Conservation (phyloP, 1,284 basidiomycete species). For the Papiliotrema nemorosa region DNA sequence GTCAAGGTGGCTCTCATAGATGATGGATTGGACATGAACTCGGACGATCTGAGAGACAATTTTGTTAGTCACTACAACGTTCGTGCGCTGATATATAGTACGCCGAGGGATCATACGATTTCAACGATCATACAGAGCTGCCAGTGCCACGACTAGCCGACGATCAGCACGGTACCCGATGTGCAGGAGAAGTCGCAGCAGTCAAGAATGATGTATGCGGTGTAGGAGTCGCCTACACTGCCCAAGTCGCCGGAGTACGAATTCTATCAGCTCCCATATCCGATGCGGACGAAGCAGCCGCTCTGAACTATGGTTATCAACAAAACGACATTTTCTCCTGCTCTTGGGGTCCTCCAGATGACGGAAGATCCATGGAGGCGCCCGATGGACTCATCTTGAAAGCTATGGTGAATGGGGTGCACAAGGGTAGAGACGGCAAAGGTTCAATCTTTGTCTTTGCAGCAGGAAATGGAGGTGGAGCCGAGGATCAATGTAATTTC, state of each 20-base stretch:
- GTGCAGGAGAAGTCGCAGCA: constrained; percentile 97
- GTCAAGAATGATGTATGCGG: constrained; percentile 94
- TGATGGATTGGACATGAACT: constrained; percentile 90
- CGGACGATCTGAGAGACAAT: constrained; percentile 80
- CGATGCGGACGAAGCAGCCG: constrained; percentile 95
- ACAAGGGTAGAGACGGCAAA: constrained; percentile 83
- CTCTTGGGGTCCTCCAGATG: constrained; percentile 97
- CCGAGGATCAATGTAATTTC: constrained; percentile 98
- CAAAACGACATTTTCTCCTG: constrained; percentile 93
- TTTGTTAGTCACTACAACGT: constrained; percentile 64
- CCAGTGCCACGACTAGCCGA: constrained; percentile 85
- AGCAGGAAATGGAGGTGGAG: constrained; percentile 89
- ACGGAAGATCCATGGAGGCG: constrained; percentile 91
- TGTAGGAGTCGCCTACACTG: constrained; percentile 86
- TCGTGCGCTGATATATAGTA: constrained; percentile 57
- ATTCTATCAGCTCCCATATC: constrained; percentile 96
- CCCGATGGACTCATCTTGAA: constrained; percentile 90
- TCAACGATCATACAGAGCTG: constrained; percentile 85
- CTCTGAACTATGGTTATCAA: constrained; percentile 90
- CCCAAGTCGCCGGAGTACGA: constrained; percentile 88
- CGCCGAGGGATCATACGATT: constrained; percentile 88
- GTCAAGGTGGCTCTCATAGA: constrained; percentile 89
- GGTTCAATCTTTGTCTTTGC: constrained; percentile 97
- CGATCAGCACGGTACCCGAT: constrained; percentile 96
- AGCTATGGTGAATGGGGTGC: constrained; percentile 90